Base-by-base conservation (phyloP, 2,329 filamentous ascomycete species). In the Epicoccum nigrum region DNA sequence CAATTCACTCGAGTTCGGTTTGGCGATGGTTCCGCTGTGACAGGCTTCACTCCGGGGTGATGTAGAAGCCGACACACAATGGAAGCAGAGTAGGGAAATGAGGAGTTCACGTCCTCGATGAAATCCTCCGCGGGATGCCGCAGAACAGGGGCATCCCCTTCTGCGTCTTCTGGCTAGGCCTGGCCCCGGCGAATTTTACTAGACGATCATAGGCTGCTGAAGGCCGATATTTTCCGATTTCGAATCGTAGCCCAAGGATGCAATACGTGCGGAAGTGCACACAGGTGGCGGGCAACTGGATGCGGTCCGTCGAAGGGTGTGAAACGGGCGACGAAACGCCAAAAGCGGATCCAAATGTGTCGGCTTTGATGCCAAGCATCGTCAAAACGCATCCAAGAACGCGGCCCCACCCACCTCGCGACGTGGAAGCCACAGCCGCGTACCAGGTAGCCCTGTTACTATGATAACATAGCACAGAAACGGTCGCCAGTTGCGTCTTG, bases 261-360 rank as follows among this genome's bases (percentile, higher is more conserved):
- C 11, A 20, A 42, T 54, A 59, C 32, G 32, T 12, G 51, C 62
- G 62, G 58, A 56, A 63, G 55, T n/a, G n/a, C n/a, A n/a, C n/a
- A 52, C 61, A 39, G 51, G 48, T 60, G 52, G 37, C 37, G 55
- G 48, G 45, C 43, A 62, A 62, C 46, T 50, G 47, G 51, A 49
- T 65, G 65, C 60, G 64, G 58, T 57, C 57, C 52, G 60, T 43
- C 51, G 45, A 54, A 58, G 46, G 56, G 62, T 54, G 60, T 66
- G 67, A 69, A 71, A 71, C 68, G 49, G 56, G 47, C 55, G 63
- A 64, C 64, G 66, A 70, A 71, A 71, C 68, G 52, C 49, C 54
- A 56, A 62, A 64, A 60, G 66, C 61, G 67, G 64, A 64, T 53
- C 62, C 55, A 53, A 34, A 49, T 62, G 65, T 63, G 55, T 69